Evolutionary conservation across 2,329 filamentous ascomycete species (phyloP).

Genomic region (Teratosphaeria zuluensis): DNA sequence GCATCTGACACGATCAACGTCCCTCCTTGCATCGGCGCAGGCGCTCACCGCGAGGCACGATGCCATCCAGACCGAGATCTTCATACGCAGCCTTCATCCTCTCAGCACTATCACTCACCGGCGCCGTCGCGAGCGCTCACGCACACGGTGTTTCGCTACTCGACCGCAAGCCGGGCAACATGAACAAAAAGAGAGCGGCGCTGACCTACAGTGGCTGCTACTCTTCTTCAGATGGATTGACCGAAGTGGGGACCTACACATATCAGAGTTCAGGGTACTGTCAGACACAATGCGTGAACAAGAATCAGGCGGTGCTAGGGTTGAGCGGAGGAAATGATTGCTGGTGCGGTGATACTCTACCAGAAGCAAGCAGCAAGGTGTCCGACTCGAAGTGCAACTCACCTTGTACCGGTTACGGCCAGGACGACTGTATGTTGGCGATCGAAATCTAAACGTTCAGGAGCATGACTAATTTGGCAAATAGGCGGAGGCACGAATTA

Average conservation of each 20-base stretch:
- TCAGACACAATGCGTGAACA: slow-evolving; percentile 39
- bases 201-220: slow-evolving; percentile 42
- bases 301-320: slow-evolving; percentile 49
- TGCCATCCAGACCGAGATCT: slow-evolving; percentile 14
- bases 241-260: slow-evolving; percentile 37
- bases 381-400: slow-evolving; percentile 53
- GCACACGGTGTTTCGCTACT: slow-evolving; percentile 1
- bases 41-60: slow-evolving; percentile 7
- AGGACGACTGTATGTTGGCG: slow-evolving; percentile 49
- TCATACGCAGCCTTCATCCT: slow-evolving; percentile 7
- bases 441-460: neutral
- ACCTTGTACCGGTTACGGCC: slow-evolving; percentile 53
- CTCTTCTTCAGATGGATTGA: slow-evolving; percentile 36
- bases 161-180: neutral
- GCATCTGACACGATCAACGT: neutral
- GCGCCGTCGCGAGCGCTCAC: neutral
- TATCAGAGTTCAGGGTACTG: slow-evolving; percentile 50
- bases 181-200: neutral
- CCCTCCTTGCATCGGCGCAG: slow-evolving; percentile 11
- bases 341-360: slow-evolving; percentile 63
- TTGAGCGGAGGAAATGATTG: slow-evolving; percentile 54
- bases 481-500: slow-evolving; percentile 49
- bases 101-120: slow-evolving; percentile 6
- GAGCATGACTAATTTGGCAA: neutral
- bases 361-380: slow-evolving; percentile 46